phyloP scores from a whole-genome alignment of 192 early-diverging fungal genomes.

The Gamsiella multidivaricata region DNA sequence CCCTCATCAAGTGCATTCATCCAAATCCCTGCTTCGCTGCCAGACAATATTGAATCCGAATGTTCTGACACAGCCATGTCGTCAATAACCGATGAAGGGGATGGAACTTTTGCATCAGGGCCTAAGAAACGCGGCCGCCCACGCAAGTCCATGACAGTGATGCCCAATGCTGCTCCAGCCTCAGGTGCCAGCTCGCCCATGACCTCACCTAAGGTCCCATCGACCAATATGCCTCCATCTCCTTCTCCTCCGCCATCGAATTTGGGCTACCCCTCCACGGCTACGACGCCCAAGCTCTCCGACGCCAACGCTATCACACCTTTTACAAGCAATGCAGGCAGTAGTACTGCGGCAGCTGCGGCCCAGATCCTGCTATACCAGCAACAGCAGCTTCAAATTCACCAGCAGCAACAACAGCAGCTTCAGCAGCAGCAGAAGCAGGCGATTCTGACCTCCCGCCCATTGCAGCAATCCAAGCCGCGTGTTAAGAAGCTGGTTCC shows the following conservation, averaged over 20 bases:
- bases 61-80: neutral
- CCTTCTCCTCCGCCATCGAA: constrained; percentile 24
- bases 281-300: neutral
- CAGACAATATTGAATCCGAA: constrained; percentile 13
- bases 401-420: constrained; percentile 24
- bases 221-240: constrained; percentile 38
- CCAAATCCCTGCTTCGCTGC: constrained; percentile 24
- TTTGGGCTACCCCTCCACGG: neutral
- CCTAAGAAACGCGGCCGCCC: constrained; percentile 35
- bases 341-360: constrained; percentile 18
- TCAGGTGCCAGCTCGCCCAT: constrained; percentile 41
- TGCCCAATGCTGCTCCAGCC: neutral
- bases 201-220: constrained; percentile 38
- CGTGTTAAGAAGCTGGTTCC: constrained; percentile 75
- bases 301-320: neutral
- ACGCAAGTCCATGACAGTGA: constrained; percentile 13
- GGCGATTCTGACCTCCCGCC: constrained; percentile 8
- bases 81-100: neutral
- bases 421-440: constrained; percentile 20
- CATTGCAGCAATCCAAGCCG: constrained; percentile 26
- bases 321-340: too few relatives aligned
- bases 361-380: constrained; percentile 26
- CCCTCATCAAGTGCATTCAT: constrained; percentile 31
- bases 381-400: constrained; percentile 14
- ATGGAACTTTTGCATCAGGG: neutral